Evolutionary conservation across 2,329 filamentous ascomycete genomes (phyloP).

Genomic region (Ceratocystis destructans): DNA sequence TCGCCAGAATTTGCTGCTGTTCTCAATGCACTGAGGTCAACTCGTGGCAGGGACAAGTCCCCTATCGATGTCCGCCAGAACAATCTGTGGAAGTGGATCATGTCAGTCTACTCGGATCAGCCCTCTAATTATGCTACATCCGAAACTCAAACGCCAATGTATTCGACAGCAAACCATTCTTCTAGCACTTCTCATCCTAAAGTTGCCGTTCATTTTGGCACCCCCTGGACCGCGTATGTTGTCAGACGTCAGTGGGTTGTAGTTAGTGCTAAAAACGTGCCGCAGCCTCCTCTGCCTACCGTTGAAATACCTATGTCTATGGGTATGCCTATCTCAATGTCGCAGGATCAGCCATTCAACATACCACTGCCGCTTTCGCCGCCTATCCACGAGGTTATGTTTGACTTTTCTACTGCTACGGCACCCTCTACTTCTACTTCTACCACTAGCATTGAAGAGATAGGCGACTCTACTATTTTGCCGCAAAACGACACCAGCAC

Average conservation of each 20-base stretch:
- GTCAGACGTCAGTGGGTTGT: slow-evolving; percentile 28
- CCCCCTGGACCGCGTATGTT: slow-evolving; percentile 29
- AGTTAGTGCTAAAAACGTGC: slow-evolving; percentile 29
- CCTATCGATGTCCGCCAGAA: slow-evolving; percentile 23
- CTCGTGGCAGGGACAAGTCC: background rate
- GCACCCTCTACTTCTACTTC: slow-evolving; percentile 8
- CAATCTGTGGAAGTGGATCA: slow-evolving; percentile 31
- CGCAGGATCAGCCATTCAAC: background rate
- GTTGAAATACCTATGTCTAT: slow-evolving; percentile 4
- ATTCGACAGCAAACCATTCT: background rate
- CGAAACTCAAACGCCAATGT: background rate
- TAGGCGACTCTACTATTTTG: slow-evolving; percentile 7
- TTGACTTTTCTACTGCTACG: slow-evolving; percentile 12
- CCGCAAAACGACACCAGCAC: background rate
- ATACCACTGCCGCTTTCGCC: slow-evolving; percentile 9
- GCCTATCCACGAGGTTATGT: slow-evolving; percentile 15
- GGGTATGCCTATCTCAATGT: slow-evolving; percentile 13
- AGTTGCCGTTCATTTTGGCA: slow-evolving; percentile 24
- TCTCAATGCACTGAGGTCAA: slow-evolving; percentile 19
- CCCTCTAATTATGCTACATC: background rate
- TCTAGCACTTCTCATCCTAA: slow-evolving; percentile 20
- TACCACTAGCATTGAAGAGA: slow-evolving; percentile 15
- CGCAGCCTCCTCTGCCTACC: slow-evolving; percentile 18
- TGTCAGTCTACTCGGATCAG: background rate
- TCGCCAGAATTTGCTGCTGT: slow-evolving; percentile 25